A percentile compares a stretch with the other conserved stretches of the same genome.
Conservation (phyloP, 768 basidiomycete genomes). For the Sutorius australiensis region DNA sequence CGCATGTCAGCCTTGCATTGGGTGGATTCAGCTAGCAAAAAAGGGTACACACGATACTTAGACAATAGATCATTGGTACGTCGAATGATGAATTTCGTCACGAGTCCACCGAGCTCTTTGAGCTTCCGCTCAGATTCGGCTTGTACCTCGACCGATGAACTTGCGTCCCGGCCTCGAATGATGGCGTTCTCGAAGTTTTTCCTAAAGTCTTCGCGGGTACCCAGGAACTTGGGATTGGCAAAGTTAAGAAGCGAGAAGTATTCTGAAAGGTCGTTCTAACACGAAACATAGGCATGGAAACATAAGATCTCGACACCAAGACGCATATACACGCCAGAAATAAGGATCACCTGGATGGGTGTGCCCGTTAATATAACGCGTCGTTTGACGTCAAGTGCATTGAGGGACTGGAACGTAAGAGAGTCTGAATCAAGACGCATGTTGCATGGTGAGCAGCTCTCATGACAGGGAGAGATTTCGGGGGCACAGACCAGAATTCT, state of each 20-base stretch:
- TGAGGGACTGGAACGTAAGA: slow-evolving; percentile 81
- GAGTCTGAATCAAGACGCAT: slow-evolving; percentile 52
- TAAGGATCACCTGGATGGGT: slow-evolving; percentile 68
- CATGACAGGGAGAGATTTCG: background rate
- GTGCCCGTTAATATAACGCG: slow-evolving; percentile 94
- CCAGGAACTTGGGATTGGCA: slow-evolving; percentile 87
- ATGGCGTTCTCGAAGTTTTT: slow-evolving; percentile 95
- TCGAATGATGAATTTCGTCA: slow-evolving; percentile 92
- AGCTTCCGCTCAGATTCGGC: slow-evolving; percentile 85
- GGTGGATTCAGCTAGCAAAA: background rate
- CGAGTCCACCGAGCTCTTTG: slow-evolving; percentile 83
- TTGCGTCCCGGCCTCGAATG: slow-evolving; percentile 84
- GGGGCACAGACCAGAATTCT: slow-evolving; percentile 77
- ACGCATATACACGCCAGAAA: slow-evolving; percentile 5
- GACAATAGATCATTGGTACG: slow-evolving; percentile 92
- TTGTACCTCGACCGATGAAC: slow-evolving; percentile 75
- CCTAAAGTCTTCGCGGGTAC: slow-evolving; percentile 84
- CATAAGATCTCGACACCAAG: background rate
- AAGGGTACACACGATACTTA: slow-evolving; percentile 73
- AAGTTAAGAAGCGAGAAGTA: slow-evolving; percentile 93
- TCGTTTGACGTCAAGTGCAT: slow-evolving; percentile 77
- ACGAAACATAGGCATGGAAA: background rate
- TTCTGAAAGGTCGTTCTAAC: slow-evolving; percentile 89
- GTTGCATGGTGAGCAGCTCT: background rate
- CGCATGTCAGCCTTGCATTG: slow-evolving; percentile 1